Evolutionary conservation across 164 flowering plant species (phyloP), one percentile per base, ranked within the genome.

Genomic region (Vitis riparia): DNA sequence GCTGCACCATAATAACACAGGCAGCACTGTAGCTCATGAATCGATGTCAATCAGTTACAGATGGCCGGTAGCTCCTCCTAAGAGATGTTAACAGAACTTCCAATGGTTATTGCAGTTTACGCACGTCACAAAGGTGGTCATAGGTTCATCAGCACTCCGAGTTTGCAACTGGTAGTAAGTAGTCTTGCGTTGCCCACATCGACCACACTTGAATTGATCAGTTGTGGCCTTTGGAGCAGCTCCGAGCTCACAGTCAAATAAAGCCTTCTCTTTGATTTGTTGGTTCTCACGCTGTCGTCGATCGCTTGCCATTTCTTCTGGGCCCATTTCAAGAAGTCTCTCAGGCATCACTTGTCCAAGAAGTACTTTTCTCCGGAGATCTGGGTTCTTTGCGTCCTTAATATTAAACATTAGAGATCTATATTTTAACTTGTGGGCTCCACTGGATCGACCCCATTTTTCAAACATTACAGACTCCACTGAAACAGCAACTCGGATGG

Each of bases 91-190:
- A 58, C 19, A 79, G 85, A 93, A 95, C 76, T 91, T 95, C 99
- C 99, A 95, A 71, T 80, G 98, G 73, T 93, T 89, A 70, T 87
- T 81, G 87, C 99, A 95, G 85, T 87, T 88, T 16, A 84, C 91
- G 74, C 95, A 92, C 0, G 95, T 92, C 5, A 90, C 95, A 65
- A 78, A 92, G 10, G 98, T 95, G 0, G 99, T 95, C 99, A 95
- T 95, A 29, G 99, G 99, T 77, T 95, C 99, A 87, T 95, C 99
- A 2, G 98, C 97, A 85, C 98, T 93, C 77, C 99, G 79, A 29
- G 97, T 95, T 79, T 95, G 99, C 91, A 95, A 32, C 61, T 93
- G 98, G 73, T 90, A 79, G 78, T 95, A 95, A 16, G 97, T 93
- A 59, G 78, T 60, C 80, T 93, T 87, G 63, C 91, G 87, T 77